Evolutionary conservation across 768 basidiomycete species (phyloP).

Genomic region (Clathrus columnatus): DNA sequence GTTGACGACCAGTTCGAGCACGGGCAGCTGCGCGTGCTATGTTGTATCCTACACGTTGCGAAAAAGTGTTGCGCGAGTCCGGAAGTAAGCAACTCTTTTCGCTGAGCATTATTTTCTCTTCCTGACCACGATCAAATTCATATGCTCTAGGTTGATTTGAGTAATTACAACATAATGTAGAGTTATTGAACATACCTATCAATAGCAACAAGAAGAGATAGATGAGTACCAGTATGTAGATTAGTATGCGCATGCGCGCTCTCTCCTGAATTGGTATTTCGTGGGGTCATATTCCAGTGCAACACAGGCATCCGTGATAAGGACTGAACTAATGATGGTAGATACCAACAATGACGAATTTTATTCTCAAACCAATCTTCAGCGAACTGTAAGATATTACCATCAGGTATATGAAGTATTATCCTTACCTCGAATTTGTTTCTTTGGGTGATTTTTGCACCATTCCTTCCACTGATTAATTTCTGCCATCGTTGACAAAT

Average conservation of each 20-base stretch:
- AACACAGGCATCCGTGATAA: slow-evolving; percentile 13
- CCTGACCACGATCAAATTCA: no score
- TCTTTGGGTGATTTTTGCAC: slow-evolving; percentile 11
- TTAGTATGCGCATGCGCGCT: slow-evolving; percentile 17
- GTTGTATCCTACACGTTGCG: no score
- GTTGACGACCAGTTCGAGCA: no score
- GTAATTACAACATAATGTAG: no score
- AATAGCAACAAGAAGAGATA: slow-evolving; percentile 15
- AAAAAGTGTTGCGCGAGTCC: no score
- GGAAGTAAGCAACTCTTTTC: no score
- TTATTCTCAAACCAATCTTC: slow-evolving; percentile 17
- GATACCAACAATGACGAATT: slow-evolving; percentile 14
- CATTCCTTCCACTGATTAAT: slow-evolving; percentile 12
- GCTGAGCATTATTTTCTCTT: no score
- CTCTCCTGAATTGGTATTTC: slow-evolving; percentile 17
- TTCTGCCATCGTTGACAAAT: slow-evolving; percentile 9
- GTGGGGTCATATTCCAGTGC: slow-evolving; percentile 14
- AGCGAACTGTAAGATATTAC: background rate
- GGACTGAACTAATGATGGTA: slow-evolving; percentile 14
- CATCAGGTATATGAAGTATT: no score
- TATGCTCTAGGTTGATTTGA: no score
- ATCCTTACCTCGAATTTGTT: slow-evolving; percentile 12
- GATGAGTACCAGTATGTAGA: slow-evolving; percentile 13
- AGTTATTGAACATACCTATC: no score
- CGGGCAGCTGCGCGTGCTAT: no score